Base-by-base conservation (phyloP, 805 yeast species). In the Saccharomycopsis sp. region DNA sequence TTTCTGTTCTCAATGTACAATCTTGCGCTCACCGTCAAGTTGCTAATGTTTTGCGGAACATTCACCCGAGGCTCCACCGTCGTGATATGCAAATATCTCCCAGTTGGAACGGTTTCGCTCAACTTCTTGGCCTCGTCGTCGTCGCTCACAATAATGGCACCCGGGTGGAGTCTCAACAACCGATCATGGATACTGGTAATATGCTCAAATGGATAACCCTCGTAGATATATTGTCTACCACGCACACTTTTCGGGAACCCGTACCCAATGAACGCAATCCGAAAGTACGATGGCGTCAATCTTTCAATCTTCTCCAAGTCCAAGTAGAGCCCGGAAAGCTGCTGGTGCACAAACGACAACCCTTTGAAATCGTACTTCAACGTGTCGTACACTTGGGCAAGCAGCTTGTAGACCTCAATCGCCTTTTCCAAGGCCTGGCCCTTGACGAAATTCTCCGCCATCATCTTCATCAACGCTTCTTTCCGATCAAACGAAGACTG, bases 151-250 rank as follows among this genome's bases (percentile, higher is more conserved):
- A 85, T 73, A 42, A 79, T 71, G 1, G 94, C 84, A 38, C 94
- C 94, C 21, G 92, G 94, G 57, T 84, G 82, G 35, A 82, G 59
- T 53, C 77, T 73, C 51, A 79, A 68, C 45, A 87, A 62, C 50
- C 94, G 67, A 52, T 79, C 83, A 52, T 81, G 86, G 56, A 86
- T 81, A 3, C 89, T 77, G 2, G 87, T 76, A 45, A 86, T 77
- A 58, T 83, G 92, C 56, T 86, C 96, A 62, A 82, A 86, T 22
- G 94, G 86, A 39, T 75, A 66, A 4, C 95, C 95, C 60, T 86
- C 94, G 54, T 79, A 83, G 39, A 86, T 80, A 56, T 80, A 86
- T 45, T 77, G 77, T 53, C 80, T 75, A 35, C 83, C 82, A 53
- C 94, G 67, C 36, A 82, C 69, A 27, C 87, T 72, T 23, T 64